These are phyloP conservation scores for Brasenia schreberi DNA, from an alignment of 164 flowering plant species.

Conservation along the genomic window DNA sequence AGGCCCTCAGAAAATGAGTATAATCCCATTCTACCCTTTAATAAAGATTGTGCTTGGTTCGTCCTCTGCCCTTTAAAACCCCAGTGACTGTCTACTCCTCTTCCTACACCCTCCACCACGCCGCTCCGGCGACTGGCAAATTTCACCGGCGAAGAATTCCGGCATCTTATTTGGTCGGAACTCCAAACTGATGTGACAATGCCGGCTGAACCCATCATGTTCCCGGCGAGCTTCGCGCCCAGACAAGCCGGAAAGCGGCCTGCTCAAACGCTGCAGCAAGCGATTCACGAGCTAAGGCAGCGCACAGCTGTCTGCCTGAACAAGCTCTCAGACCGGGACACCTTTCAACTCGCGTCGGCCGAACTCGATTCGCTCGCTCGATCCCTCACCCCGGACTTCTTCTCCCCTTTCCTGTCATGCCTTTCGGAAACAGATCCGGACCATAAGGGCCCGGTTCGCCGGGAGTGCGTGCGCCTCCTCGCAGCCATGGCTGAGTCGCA, in stretches of 20 bases:
- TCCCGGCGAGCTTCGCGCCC: not conserved
- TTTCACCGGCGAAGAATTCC: not conserved
- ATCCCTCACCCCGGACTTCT: slow-evolving; percentile 23
- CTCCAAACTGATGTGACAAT: not conserved
- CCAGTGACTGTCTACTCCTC: not conserved
- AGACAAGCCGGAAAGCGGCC: slow-evolving; percentile 1
- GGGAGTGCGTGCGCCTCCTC: slow-evolving; percentile 53
- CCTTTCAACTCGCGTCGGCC: slow-evolving; percentile 44
- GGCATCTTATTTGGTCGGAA: not conserved
- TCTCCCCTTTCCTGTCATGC: slow-evolving; percentile 56
- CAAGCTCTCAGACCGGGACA: slow-evolving; percentile 84
- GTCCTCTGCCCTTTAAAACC: not conserved
- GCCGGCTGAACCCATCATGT: not conserved
- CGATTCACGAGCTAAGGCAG: slow-evolving; percentile 48
- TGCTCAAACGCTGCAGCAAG: slow-evolving; percentile 1
- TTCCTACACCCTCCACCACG: not conserved
- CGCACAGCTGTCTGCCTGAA: slow-evolving; percentile 44
- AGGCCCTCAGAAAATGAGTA: not conserved
- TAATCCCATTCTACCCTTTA: not conserved
- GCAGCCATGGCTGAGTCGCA: slow-evolving; percentile 37
- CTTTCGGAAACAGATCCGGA: slow-evolving; percentile 55
- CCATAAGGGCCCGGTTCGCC: slow-evolving; percentile 55
- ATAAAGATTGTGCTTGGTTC: not conserved
- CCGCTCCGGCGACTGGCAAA: not conserved
- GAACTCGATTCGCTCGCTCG: slow-evolving; percentile 68